Base-by-base conservation (phyloP, 306 rosid species). In the Cucumis cinereus region DNA sequence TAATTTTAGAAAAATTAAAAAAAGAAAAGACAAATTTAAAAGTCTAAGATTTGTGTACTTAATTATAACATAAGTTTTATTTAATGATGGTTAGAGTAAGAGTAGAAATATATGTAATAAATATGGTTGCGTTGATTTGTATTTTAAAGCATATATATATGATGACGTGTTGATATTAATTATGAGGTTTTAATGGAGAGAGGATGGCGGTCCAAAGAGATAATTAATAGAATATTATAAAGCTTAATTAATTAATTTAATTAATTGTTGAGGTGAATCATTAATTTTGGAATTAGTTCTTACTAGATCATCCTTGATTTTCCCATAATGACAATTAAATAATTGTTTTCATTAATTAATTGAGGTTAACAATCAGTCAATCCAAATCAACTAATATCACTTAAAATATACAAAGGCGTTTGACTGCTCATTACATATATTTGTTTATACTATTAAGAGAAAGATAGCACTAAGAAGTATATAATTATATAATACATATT, bases 371-470 rank as follows among this genome's bases (percentile, higher is more conserved):
- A 69, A 22, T 69, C 8, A 69, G 75, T 69, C 75, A 69, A 69
- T 45, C 75, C 75, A 69, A 23, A 69, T 69, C 75, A 69, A 69
- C 56, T 41, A 69, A 69, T 43, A 69, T 69, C 75, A 22, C 56
- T 69, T 69, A 69, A 22, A 69, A 43, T 45, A 69, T 69, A 24
- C 57, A 45, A 45, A 8, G 22, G 22, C 22, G 45, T 69, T 69
- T 69, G 75, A 45, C 75, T 69, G 73, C 30, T 38, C 52, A 66
- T 66, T 30, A 66, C n/a, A 30, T 30, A 30, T 30, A 30, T 30
- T 30, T 30, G 9, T 4, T 36, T 36, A 36, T 66, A 66, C 30
- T 66, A 4, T 10, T 20, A 0, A 36, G 17, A 20, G 19, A 66
- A 40, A 66, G 30, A 66, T 19, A 40, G 52, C 73, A 66, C 52